Evolutionary conservation across 768 basidiomycete genomes (phyloP).

Genomic region (Fomitopsis pulvina): DNA sequence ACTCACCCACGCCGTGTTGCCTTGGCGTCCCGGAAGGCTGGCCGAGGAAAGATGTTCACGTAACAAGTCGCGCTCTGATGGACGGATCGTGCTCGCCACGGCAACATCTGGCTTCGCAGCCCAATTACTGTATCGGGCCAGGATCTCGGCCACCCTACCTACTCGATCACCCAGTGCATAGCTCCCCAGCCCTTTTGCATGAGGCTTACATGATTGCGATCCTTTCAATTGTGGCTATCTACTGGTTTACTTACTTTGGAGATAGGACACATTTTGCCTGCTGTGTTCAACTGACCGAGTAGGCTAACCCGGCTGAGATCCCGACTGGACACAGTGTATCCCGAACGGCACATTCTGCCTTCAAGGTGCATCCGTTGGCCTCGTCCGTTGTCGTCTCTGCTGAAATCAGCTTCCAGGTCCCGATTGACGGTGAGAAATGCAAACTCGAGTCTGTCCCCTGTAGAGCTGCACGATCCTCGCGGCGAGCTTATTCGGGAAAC

Average conservation of each 20-base stretch:
- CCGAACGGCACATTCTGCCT: slow-evolving; percentile 32
- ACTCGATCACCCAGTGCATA: no score
- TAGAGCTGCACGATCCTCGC: slow-evolving; percentile 20
- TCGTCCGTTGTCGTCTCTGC: not conserved
- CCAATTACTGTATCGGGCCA: no score
- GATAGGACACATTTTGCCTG: no score
- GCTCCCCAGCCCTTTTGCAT: no score
- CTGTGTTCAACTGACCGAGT: no score
- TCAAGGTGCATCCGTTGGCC: slow-evolving; percentile 23
- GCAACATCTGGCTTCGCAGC: slow-evolving; percentile 36
- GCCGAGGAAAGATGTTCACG: slow-evolving; percentile 35
- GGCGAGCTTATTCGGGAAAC: slow-evolving; percentile 29
- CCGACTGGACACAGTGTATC: no score
- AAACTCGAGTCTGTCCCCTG: slow-evolving; percentile 25
- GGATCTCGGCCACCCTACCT: no score
- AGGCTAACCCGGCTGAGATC: no score
- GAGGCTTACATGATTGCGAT: no score
- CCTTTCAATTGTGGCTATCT: no score
- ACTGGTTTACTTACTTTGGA: no score
- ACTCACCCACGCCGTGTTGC: no score
- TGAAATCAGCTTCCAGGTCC: slow-evolving; percentile 19
- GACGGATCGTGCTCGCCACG: slow-evolving; percentile 27
- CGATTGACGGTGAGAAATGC: slow-evolving; percentile 27
- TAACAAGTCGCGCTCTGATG: slow-evolving; percentile 20
- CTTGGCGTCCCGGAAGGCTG: slow-evolving; percentile 35